A percentile compares a stretch with the other conserved stretches of the same genome.
Conservation (phyloP, 805 yeast species). For the Blastobotrys peoriensis region DNA sequence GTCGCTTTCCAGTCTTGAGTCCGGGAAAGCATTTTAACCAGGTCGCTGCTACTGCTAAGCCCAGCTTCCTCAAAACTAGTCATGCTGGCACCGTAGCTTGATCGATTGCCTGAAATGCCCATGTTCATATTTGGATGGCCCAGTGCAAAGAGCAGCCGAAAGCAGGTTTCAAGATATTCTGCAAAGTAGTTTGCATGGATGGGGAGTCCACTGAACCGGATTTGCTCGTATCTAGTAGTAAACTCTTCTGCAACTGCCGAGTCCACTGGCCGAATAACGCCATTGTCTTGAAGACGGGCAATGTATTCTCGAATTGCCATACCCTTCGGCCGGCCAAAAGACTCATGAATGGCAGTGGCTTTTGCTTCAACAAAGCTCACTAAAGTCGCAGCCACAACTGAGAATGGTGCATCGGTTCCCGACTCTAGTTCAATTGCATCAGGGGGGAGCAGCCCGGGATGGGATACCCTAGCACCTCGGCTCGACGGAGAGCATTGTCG, state of each 20-base stretch:
- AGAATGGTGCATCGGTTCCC: constrained; percentile 23
- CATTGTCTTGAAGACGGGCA: constrained; percentile 37
- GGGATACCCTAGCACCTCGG: constrained; percentile 32
- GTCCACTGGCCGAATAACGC: constrained; percentile 17
- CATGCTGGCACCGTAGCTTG: not conserved
- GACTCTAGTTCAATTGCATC: constrained; percentile 17
- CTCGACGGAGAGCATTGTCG: constrained; percentile 38
- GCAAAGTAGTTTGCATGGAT: constrained; percentile 55
- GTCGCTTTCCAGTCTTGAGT: not conserved
- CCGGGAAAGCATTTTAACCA: constrained; percentile 3
- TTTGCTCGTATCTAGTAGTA: constrained; percentile 54
- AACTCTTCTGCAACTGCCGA: constrained; percentile 28
- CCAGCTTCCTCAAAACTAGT: not conserved
- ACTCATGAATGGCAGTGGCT: constrained; percentile 32
- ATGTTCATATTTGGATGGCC: constrained; percentile 7
- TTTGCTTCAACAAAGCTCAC: constrained; percentile 30
- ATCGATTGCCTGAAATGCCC: not conserved
- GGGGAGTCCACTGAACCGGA: constrained; percentile 59
- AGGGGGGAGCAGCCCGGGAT: constrained; percentile 49
- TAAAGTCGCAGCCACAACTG: constrained; percentile 22
- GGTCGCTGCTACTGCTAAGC: not conserved
- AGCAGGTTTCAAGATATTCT: constrained; percentile 44
- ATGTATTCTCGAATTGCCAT: constrained; percentile 38
- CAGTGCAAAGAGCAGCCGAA: constrained; percentile 16
- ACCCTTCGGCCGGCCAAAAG: constrained; percentile 32